These are phyloP conservation scores for Microbotryum lychnidis-dioicae DNA, from an alignment of 1,284 basidiomycete genomes.

Conservation along the genomic window DNA sequence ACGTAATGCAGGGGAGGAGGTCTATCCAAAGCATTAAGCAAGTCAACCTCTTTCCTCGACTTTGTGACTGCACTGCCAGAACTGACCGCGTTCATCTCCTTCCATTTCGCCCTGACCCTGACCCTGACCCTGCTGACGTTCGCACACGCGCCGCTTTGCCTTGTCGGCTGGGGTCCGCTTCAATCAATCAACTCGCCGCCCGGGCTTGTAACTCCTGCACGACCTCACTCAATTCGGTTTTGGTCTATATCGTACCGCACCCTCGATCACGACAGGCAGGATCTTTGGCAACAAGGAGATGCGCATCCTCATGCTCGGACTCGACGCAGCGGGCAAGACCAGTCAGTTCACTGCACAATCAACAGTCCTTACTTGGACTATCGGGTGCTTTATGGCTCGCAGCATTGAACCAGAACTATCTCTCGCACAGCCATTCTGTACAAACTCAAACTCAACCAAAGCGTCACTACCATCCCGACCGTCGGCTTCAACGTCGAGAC, in stretches of 20 bases:
- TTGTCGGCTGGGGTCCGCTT: not conserved
- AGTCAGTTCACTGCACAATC: slow-evolving; percentile 46
- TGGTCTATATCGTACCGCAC: not conserved
- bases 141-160: not conserved
- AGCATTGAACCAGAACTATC: too few species aligned
- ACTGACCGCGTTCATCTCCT: not conserved
- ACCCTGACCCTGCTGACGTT: not conserved
- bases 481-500: slow-evolving; percentile 50
- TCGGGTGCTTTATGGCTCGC: not conserved
- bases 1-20: too few species aligned
- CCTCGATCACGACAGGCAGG: slow-evolving; percentile 16
- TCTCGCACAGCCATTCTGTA: slow-evolving; percentile 46
- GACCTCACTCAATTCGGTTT: not conserved
- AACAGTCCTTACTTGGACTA: not conserved
- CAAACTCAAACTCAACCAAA: slow-evolving; percentile 45
- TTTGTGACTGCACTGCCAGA: too few species aligned
- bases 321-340: slow-evolving; percentile 72
- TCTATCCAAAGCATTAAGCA: too few species aligned
- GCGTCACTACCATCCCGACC: slow-evolving; percentile 46
- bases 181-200: not conserved
- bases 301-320: slow-evolving; percentile 39
- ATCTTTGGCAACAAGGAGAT: slow-evolving; percentile 40
- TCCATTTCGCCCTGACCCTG: not conserved
- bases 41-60: too few species aligned
- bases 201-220: not conserved